phyloP scores from a whole-genome alignment of 768 basidiomycete species.

The Boletus fagicola region DNA sequence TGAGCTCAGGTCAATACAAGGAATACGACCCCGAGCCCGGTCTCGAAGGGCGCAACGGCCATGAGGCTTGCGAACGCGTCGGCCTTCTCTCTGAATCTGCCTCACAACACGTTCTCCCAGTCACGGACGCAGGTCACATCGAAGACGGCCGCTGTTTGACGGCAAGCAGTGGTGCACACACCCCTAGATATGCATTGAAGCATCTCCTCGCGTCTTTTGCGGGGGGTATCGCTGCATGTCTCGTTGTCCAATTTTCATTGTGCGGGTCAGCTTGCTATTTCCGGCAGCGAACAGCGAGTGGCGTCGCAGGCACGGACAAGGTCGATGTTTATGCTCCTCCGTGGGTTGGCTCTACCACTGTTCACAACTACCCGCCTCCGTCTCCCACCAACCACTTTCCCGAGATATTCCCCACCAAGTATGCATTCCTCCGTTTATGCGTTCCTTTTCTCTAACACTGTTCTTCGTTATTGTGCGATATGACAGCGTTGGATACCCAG shows the following conservation, averaged over 20 bases:
- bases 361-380: conserved; percentile 68
- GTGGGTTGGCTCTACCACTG: conserved; percentile 68
- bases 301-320: neutral
- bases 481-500: conserved; percentile 64
- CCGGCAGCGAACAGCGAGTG: neutral
- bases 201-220: conserved; percentile 52
- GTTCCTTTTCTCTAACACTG: neutral
- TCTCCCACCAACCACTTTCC: conserved; percentile 73
- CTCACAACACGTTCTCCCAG: conserved; percentile 12
- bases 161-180: conserved; percentile 18
- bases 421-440: neutral
- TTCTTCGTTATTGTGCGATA: neutral
- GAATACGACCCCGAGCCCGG: conserved; percentile 45
- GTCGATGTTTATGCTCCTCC: conserved; percentile 52
- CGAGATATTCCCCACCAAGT: conserved; percentile 68
- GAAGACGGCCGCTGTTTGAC: neutral
- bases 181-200: conserved; percentile 12
- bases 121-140: conserved; percentile 12
- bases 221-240: conserved; percentile 51
- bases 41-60: conserved; percentile 1
- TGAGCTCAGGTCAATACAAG: conserved; percentile 16
- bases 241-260: conserved; percentile 46
- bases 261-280: conserved; percentile 35
- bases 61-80: conserved; percentile 31
- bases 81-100: conserved; percentile 39